These are phyloP conservation scores for Symbiotaphrina buchneri DNA, from an alignment of 495 filamentous ascomycete species.

Conservation along the genomic window DNA sequence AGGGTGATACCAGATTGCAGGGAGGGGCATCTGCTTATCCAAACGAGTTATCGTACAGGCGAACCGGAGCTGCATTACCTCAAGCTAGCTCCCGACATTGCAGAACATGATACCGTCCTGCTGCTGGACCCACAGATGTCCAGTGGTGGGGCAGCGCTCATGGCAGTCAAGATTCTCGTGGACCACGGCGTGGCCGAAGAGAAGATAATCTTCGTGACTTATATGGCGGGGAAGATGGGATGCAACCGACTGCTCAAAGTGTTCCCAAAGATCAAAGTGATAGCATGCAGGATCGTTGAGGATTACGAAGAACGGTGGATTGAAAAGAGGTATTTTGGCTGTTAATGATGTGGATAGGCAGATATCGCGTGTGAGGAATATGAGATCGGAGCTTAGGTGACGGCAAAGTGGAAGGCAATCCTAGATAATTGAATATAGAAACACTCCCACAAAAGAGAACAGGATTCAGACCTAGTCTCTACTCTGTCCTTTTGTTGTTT, in stretches of 20 bases:
- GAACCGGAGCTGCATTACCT: constrained; percentile 86
- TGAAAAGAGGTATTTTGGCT: constrained; percentile 61
- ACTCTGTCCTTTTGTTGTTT: too few relatives aligned
- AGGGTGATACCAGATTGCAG: constrained; percentile 82
- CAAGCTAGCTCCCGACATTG: constrained; percentile 48
- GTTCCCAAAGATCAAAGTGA: constrained; percentile 63
- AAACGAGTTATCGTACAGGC: constrained; percentile 59
- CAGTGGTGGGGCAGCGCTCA: constrained; percentile 77
- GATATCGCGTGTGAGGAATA: too few relatives aligned
- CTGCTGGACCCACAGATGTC: constrained; percentile 88
- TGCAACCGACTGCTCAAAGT: constrained; percentile 65
- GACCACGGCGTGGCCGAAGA: constrained; percentile 84
- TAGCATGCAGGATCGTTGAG: constrained; percentile 57
- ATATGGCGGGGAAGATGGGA: constrained; percentile 59
- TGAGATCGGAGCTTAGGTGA: too few relatives aligned
- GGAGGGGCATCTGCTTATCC: constrained; percentile 73
- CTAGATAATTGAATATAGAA: too few relatives aligned
- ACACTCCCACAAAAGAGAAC: too few relatives aligned
- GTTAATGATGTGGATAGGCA: too few relatives aligned
- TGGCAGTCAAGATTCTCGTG: constrained; percentile 84
- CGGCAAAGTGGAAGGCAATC: too few relatives aligned
- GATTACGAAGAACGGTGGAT: constrained; percentile 66
- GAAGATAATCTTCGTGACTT: constrained; percentile 73
- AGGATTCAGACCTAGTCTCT: too few relatives aligned
- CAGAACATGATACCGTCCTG: constrained; percentile 52